Evolutionary conservation across 805 yeast species (phyloP), one percentile per base, ranked within the genome.

Genomic region (Schwanniomyces yamadae): DNA sequence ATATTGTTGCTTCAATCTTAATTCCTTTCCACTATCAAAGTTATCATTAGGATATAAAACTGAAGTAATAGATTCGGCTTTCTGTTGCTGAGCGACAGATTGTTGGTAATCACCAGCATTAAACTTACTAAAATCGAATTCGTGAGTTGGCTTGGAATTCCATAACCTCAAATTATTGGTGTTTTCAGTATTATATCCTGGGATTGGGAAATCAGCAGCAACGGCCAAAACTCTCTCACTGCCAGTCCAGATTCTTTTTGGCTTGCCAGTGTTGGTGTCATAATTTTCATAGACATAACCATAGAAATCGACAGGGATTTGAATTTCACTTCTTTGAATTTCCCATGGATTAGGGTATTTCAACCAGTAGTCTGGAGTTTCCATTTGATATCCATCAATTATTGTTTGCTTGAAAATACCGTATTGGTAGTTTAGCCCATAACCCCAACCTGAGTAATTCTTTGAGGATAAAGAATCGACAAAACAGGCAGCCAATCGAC

Each of bases 391-490:
- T 8, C 96, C 97, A 55, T 90, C 86, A 49, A 87, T 75, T 54
- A 89, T 87, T 59, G 80, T 80, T 66, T 89, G 97, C 48, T 88
- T 78, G 64, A 89, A 89, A 50, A 89, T 89, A 59, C 97, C 97
- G 57, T 90, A 89, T 62, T 88, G 88, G 66, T 89, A 89, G 57
- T 95, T 82, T 49, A 89, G 69, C 41, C 97, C 96, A 59, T 89
- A 89, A 45, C 97, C 97, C 97, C 97, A 89, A 34, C 95, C 95
- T 12, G 95, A 88, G 59, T 85, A 86, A 60, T 85, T 81, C 46
- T 85, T 83, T 4, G 95, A 80, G 23, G 93, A 78, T 57, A 89
- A 67, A 1, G 96, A 87, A 64, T 90, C 96, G 31, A 89, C 78
- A 57, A 88, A 89, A 63, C 96, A 90, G 14, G 96, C 96, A 15